Evolutionary conservation across 257 asterid species (phyloP), one percentile per base, ranked within the genome.

Genomic region (Rauvolfia tetraphylla): DNA sequence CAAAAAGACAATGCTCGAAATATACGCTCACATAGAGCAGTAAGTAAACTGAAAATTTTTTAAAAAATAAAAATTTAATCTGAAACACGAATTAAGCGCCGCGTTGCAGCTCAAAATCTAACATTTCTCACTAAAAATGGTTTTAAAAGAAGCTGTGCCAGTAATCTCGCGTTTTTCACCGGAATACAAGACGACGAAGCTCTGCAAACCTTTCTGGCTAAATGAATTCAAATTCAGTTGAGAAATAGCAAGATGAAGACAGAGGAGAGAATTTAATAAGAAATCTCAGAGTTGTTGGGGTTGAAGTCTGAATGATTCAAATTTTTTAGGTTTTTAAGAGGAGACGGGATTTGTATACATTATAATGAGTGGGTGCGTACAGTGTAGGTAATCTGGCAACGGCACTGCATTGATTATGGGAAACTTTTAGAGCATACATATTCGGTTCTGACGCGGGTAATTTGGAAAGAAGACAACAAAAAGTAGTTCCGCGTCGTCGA

Each of bases 351-450:
- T 38, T 38, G 41, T 61, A 13, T 38, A 38, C 38, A 67, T 41
- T 20, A 67, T 67, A 67, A 22, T 46, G 51, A 11, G 51, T 67
- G 51, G 33, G 31, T 38, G 48, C 25, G n/a, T 34, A 34, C 27
- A 23, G 68, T 46, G 7, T 54, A n/a, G 81, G 81, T 65, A 72
- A 78, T n/a, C n/a, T 75, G 77, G 74, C 54, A 78, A 39, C 68
- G 74, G 41, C 39, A 44, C 33, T 72, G 81, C 81, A 78, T 72
- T 78, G 74, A 78, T 62, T 78, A 27, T 38, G 5, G 57, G 15
- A 34, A 17, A 68, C 0, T 39, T 38, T 23, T 20, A 25, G 51
- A 68, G 39, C 49, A n/a, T 38, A 4, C 34, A 36, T 29, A 27
- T 22, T 46, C 10, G 14, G 51, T 8, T 12, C 0, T 3, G 68